Conservation (phyloP, 2,329 filamentous ascomycete species). For the Ophiostoma sp. region DNA sequence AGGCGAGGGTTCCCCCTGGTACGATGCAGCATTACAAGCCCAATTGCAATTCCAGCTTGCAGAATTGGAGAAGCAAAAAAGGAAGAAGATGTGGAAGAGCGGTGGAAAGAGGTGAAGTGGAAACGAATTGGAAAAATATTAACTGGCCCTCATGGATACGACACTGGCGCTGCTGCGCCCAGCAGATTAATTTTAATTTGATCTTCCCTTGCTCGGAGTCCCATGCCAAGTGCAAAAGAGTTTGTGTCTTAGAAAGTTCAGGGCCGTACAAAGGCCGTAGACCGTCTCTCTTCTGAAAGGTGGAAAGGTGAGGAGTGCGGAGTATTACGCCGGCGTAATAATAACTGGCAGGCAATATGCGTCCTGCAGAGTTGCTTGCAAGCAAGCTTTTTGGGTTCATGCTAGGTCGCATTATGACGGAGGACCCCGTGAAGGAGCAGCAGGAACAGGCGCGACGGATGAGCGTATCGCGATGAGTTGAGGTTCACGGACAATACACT, state of each 20-base stretch:
- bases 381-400: constrained; percentile 9
- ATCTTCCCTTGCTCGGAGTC: constrained; percentile 1
- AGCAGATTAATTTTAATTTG: constrained; percentile 7
- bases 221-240: background rate
- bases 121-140: background rate
- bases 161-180: constrained; percentile 15
- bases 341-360: background rate
- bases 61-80: background rate
- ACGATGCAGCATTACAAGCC: background rate
- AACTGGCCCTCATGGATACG: background rate
- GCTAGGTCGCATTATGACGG: constrained; percentile 5
- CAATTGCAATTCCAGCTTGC: constrained; percentile 8
- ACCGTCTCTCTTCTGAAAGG: background rate
- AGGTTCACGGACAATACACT: background rate
- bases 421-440: background rate
- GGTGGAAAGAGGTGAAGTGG: background rate
- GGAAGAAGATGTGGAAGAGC: background rate
- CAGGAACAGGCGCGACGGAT: background rate
- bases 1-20: background rate
- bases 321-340: background rate
- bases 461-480: background rate
- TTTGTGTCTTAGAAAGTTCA: background rate
- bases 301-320: background rate
- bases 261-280: background rate
- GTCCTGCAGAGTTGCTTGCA: background rate